Conservation (phyloP, 73 alveolate species). For the Urostyla sp. region DNA sequence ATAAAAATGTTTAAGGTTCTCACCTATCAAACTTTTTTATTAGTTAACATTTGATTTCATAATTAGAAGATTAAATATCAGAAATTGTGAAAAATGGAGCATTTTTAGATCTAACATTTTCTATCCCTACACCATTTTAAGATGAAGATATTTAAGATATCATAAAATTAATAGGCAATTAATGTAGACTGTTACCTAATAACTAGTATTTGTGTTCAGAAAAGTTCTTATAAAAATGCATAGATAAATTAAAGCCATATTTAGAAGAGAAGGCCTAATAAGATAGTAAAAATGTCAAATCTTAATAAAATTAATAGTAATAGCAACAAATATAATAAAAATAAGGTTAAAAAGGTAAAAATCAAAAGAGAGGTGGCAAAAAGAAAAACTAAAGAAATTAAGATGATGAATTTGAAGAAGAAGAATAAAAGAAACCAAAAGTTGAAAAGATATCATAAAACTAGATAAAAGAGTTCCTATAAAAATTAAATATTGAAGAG, state of each 20-base stretch:
- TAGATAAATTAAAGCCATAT: slow-evolving; percentile 9
- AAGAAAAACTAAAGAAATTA: slow-evolving; percentile 13
- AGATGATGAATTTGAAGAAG: slow-evolving; percentile 50
- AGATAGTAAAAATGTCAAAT: slow-evolving; percentile 18
- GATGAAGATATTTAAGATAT: slow-evolving; percentile 44
- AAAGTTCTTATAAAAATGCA: slow-evolving; percentile 39
- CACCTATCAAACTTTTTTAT: slow-evolving; percentile 22
- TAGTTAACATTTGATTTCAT: background rate
- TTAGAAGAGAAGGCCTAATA: slow-evolving; percentile 19
- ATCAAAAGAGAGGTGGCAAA: slow-evolving; percentile 14
- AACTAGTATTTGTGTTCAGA: slow-evolving; percentile 31
- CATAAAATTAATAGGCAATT: slow-evolving; percentile 17
- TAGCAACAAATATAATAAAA: background rate
- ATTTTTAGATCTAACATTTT: slow-evolving; percentile 16
- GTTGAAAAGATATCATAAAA: slow-evolving; percentile 11
- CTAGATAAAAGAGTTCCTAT: background rate
- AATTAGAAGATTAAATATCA: slow-evolving; percentile 19
- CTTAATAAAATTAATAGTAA: background rate
- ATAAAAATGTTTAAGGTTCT: background rate
- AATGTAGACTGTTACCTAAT: background rate
- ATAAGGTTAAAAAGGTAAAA: background rate
- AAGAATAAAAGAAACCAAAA: slow-evolving; percentile 11
- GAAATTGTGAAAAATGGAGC: slow-evolving; percentile 18
- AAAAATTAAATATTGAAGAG: slow-evolving; percentile 13
- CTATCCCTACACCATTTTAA: slow-evolving; percentile 43